A percentile compares a stretch with the other conserved stretches of the same genome.
Evolutionary conservation across 2,329 filamentous ascomycete genomes (phyloP).

Genomic region (Neonectria punicea): DNA sequence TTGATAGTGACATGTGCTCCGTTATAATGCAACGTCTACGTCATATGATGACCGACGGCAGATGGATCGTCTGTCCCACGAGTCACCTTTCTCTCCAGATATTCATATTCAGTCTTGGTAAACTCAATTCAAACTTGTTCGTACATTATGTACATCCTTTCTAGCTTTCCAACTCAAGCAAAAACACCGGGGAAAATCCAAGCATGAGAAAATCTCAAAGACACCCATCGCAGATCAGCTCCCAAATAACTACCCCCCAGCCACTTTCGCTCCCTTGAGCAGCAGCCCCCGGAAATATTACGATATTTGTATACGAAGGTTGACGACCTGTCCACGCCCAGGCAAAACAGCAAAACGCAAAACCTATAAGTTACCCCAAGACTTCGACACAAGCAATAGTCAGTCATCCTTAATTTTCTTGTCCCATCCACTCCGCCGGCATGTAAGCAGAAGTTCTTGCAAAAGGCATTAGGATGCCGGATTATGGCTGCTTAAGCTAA

Average conservation of each 20-base stretch:
- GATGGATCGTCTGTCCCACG: background rate
- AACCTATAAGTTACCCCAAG: slow-evolving; percentile 16
- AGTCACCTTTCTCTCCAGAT: background rate
- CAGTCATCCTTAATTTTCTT: slow-evolving; percentile 37
- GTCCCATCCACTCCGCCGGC: slow-evolving; percentile 38
- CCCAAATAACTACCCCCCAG: slow-evolving; percentile 23
- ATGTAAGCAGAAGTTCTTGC: slow-evolving; percentile 31
- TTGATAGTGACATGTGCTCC: background rate
- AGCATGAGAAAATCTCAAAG: slow-evolving; percentile 10
- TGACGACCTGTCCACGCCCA: slow-evolving; percentile 1
- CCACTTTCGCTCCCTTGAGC: slow-evolving; percentile 30
- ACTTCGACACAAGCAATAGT: slow-evolving; percentile 31
- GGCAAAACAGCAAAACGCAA: slow-evolving; percentile 25
- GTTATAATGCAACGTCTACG: background rate
- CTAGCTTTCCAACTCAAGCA: slow-evolving; percentile 30
- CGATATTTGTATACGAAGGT: slow-evolving; percentile 35
- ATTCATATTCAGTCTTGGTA: background rate
- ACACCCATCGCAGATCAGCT: slow-evolving; percentile 19
- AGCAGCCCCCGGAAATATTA: slow-evolving; percentile 33
- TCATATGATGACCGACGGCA: background rate
- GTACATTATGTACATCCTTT: slow-evolving; percentile 39
- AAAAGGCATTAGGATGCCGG: slow-evolving; percentile 35
- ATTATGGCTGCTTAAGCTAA: slow-evolving; percentile 16
- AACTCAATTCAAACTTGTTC: slow-evolving; percentile 36
- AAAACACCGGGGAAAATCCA: slow-evolving; percentile 33